A percentile compares a stretch with the other conserved stretches of the same genome.
These are phyloP conservation scores for Pleurotus tuoliensis DNA, from an alignment of 768 basidiomycete species.

Conservation along the genomic window DNA sequence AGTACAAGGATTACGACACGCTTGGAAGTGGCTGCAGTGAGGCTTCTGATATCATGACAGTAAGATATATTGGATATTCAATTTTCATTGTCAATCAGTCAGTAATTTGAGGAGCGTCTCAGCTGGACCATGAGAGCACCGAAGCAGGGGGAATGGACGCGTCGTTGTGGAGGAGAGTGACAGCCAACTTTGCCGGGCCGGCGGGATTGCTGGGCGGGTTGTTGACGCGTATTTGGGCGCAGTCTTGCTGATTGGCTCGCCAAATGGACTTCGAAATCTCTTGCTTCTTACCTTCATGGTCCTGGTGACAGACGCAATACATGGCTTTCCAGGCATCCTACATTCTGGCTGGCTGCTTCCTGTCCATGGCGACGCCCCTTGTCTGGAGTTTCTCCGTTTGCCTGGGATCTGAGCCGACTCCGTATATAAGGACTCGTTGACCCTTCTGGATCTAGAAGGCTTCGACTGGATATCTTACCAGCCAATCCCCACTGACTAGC, in stretches of 20 bases:
- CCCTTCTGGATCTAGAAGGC: slow-evolving; percentile 3
- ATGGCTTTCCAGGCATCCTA: slow-evolving; percentile 2
- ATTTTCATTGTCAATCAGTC: too few relatives aligned
- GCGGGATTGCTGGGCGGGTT: background rate
- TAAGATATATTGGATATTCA: too few relatives aligned
- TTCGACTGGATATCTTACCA: slow-evolving; percentile 5
- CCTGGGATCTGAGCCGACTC: background rate
- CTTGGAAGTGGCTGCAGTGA: too few relatives aligned
- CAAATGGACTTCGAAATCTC: background rate
- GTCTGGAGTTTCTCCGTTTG: slow-evolving; percentile 1
- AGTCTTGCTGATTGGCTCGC: background rate
- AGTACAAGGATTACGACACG: too few relatives aligned
- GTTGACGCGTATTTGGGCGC: background rate
- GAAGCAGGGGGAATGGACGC: background rate
- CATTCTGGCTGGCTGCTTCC: slow-evolving; percentile 6
- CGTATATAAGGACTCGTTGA: slow-evolving; percentile 1
- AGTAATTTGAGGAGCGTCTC: too few relatives aligned
- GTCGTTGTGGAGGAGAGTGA: too few relatives aligned
- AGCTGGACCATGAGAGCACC: too few relatives aligned
- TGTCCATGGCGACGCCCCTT: background rate
- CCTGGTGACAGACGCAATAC: slow-evolving; percentile 1
- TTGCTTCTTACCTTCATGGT: background rate
- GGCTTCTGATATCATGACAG: too few relatives aligned
- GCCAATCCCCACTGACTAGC: slow-evolving; percentile 7
- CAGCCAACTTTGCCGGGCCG: too few relatives aligned